Conservation (phyloP, 2,329 filamentous ascomycete genomes). For the Didymosphaeria variabile region DNA sequence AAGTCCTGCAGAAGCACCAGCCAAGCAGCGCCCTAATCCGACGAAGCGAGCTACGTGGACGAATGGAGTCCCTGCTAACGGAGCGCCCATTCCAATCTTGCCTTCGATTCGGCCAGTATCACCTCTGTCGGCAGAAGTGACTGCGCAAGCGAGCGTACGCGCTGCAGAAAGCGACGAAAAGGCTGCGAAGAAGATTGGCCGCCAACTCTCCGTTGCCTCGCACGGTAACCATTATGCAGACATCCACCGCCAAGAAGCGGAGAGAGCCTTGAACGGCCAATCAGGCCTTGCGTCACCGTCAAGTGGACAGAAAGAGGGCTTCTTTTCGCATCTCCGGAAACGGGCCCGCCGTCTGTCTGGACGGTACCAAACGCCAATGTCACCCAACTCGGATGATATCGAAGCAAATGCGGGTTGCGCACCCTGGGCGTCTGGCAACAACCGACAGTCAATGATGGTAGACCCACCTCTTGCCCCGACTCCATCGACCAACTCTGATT, state of each 20-base stretch:
- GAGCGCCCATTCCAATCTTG: conserved; percentile 92
- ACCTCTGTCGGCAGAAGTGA: conserved; percentile 93
- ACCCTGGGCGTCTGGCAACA: conserved; percentile 81
- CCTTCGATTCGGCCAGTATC: conserved; percentile 95
- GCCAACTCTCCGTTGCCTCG: conserved; percentile 91
- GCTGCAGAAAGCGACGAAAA: conserved; percentile 68
- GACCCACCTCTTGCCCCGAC: conserved; percentile 62
- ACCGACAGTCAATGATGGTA: conserved; percentile 83
- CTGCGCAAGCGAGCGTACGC: conserved; percentile 81
- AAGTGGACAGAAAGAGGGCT: conserved; percentile 87
- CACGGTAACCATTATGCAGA: conserved; percentile 94
- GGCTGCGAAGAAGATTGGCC: conserved; percentile 87
- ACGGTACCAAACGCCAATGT: conserved; percentile 82
- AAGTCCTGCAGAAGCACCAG: conserved; percentile 54
- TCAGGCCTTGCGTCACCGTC: conserved; percentile 78
- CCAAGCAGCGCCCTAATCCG: conserved; percentile 66
- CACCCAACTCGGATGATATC: conserved; percentile 82
- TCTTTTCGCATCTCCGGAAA: conserved; percentile 97
- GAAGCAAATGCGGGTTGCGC: conserved; percentile 93
- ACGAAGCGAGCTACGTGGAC: conserved; percentile 94
- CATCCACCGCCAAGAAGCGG: conserved; percentile 87
- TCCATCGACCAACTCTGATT: conserved; percentile 58
- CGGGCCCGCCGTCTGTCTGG: conserved; percentile 91
- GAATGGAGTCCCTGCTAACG: conserved; percentile 76
- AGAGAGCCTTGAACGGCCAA: conserved; percentile 86